phyloP scores from a whole-genome alignment of 2,329 filamentous ascomycete genomes.

The Diaporthe ampelina region DNA sequence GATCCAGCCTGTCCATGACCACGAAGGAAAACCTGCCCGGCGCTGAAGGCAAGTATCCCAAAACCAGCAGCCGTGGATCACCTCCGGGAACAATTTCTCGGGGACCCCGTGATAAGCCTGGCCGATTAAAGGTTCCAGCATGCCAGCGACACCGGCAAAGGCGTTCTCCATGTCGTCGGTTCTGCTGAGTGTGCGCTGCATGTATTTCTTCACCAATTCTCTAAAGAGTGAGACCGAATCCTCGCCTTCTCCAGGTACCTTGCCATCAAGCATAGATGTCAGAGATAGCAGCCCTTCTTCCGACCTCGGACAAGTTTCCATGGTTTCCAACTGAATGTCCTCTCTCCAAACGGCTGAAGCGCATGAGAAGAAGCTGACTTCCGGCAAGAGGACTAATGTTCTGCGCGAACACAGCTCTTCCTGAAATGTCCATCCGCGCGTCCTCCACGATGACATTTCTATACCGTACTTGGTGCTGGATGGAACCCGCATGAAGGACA shows the following conservation, averaged over 20 bases:
- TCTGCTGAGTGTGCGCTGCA: slow-evolving; percentile 27
- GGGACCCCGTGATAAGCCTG: slow-evolving; percentile 19
- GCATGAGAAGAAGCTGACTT: slow-evolving; percentile 24
- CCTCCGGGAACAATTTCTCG: slow-evolving; percentile 14
- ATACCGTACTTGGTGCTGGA: slow-evolving; percentile 20
- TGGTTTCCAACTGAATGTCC: not conserved
- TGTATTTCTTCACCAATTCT: slow-evolving; percentile 21
- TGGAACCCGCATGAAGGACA: slow-evolving; percentile 9
- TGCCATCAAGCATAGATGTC: not conserved
- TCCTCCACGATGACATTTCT: slow-evolving; percentile 27
- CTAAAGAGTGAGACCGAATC: slow-evolving; percentile 10
- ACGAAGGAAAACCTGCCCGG: slow-evolving; percentile 20
- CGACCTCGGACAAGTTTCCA: not conserved
- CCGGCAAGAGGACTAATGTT: not conserved
- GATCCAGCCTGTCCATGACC: slow-evolving; percentile 35
- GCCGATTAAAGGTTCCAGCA: slow-evolving; percentile 5
- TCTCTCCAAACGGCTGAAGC: slow-evolving; percentile 24
- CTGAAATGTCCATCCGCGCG: slow-evolving; percentile 31
- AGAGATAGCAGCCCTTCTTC: slow-evolving; percentile 6
- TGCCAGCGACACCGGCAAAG: slow-evolving; percentile 26
- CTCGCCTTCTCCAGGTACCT: not conserved
- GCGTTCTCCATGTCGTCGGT: slow-evolving; percentile 34
- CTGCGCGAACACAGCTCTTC: slow-evolving; percentile 29
- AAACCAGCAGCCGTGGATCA: slow-evolving; percentile 31
- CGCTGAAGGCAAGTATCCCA: slow-evolving; percentile 25